Evolutionary conservation across 2,329 filamentous ascomycete species (phyloP).

Genomic region (Cytospora leucostoma): DNA sequence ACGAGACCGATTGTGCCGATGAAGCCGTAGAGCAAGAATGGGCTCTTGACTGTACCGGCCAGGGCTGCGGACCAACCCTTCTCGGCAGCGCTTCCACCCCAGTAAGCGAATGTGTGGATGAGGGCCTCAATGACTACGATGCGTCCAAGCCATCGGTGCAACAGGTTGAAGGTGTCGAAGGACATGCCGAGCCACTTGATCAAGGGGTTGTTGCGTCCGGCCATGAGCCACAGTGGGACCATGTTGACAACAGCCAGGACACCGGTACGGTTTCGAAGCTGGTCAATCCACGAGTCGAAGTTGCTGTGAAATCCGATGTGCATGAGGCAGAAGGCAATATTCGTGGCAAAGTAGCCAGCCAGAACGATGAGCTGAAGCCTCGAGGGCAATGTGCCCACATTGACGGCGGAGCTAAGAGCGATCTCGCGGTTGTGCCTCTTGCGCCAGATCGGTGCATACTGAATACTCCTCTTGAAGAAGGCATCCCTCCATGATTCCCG

Average conservation of each 20-base stretch:
- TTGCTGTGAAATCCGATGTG: constrained; percentile 60
- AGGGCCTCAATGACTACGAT: constrained; percentile 72
- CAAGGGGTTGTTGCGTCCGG: constrained; percentile 76
- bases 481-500: constrained; percentile 54
- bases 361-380: constrained; percentile 74
- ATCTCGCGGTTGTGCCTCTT: constrained; percentile 78
- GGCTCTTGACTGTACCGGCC: constrained; percentile 37
- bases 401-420: constrained; percentile 59
- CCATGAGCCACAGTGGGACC: constrained; percentile 73
- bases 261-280: constrained; percentile 69
- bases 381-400: constrained; percentile 73
- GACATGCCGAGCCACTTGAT: constrained; percentile 72
- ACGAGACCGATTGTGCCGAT: constrained; percentile 63
- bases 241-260: constrained; percentile 74
- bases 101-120: constrained; percentile 64
- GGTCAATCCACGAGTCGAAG: constrained; percentile 46
- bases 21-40: constrained; percentile 62
- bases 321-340: constrained; percentile 74
- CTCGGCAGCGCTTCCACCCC: constrained; percentile 43
- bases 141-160: constrained; percentile 79
- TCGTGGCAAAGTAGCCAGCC: constrained; percentile 66
- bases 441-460: constrained; percentile 70
- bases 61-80: constrained; percentile 53
- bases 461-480: constrained; percentile 67
- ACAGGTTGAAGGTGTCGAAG: constrained; percentile 80